A percentile compares a stretch with the other conserved stretches of the same genome.
Conservation (phyloP, 169 alveolate species). For the Plasmodium billcollinsi region DNA sequence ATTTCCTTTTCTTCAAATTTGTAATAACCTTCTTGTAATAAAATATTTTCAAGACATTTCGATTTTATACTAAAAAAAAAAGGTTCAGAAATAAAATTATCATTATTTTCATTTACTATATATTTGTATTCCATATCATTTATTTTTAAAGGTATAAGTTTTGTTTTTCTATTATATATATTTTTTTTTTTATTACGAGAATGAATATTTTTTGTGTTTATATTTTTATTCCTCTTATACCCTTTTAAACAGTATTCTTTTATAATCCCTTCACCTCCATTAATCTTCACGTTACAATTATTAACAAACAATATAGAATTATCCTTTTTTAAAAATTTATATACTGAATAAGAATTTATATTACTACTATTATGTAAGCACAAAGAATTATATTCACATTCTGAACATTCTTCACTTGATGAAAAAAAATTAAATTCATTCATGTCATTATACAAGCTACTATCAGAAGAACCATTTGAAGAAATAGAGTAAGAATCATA, state of each 20-base stretch:
- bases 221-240: background rate
- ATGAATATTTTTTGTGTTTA: background rate
- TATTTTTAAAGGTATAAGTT: slow-evolving; percentile 29
- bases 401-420: slow-evolving; percentile 29
- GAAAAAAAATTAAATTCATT: background rate
- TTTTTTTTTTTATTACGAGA: background rate
- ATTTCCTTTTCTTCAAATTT: background rate
- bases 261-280: background rate
- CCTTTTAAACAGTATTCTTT: slow-evolving; percentile 45
- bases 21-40: slow-evolving; percentile 44
- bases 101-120: no score
- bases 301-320: slow-evolving; percentile 17
- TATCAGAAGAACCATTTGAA: slow-evolving; percentile 22
- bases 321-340: slow-evolving; percentile 49
- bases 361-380: slow-evolving; percentile 26
- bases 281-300: slow-evolving; percentile 31
- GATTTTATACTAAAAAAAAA: slow-evolving; percentile 19
- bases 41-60: slow-evolving; percentile 34
- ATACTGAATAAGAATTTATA: slow-evolving; percentile 24
- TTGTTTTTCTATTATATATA: background rate
- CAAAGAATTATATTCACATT: slow-evolving; percentile 23
- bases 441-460: background rate
- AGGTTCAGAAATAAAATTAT: background rate
- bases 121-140: slow-evolving; percentile 33
- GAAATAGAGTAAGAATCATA: slow-evolving; percentile 25